Percentiles rank a stretch among this genome's conserved stretches.
Evolutionary conservation across 2,329 filamentous ascomycete species (phyloP).

Genomic region (Coleophoma crateriformis): DNA sequence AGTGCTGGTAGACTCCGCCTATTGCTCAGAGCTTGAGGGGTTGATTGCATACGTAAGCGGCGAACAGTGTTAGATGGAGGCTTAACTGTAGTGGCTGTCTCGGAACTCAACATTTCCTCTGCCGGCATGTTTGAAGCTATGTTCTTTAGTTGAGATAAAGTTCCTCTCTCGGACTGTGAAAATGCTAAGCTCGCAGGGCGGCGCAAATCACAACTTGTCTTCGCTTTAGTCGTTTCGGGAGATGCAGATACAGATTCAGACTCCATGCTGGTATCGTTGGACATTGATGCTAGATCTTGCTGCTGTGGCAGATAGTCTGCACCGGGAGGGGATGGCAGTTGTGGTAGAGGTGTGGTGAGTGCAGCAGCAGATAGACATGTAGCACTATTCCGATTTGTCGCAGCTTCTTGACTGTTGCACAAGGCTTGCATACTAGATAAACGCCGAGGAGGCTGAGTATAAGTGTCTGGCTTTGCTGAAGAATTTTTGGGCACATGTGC

Average conservation of each 20-base stretch:
- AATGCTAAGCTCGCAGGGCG: conserved; percentile 18
- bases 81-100: too few relatives aligned
- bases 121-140: too few relatives aligned
- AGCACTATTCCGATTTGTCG: not conserved
- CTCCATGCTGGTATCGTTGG: too few relatives aligned
- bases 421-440: conserved; percentile 13
- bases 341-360: conserved; percentile 3
- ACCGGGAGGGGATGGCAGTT: not conserved
- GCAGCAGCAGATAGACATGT: not conserved
- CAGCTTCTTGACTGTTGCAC: not conserved
- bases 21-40: conserved; percentile 9
- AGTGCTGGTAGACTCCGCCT: conserved; percentile 21
- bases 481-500: conserved; percentile 3
- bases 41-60: not conserved
- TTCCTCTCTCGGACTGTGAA: conserved; percentile 1
- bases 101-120: too few relatives aligned
- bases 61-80: not conserved
- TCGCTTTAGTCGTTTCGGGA: conserved; percentile 11
- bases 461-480: conserved; percentile 4
- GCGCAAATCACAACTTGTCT: conserved; percentile 6
- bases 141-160: not conserved
- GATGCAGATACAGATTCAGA: not conserved
- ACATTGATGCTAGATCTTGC: too few relatives aligned
- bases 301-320: too few relatives aligned
- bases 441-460: conserved; percentile 15